These are phyloP conservation scores for Asterophora lycoperdoides DNA, from an alignment of 768 basidiomycete genomes.

Conservation along the genomic window DNA sequence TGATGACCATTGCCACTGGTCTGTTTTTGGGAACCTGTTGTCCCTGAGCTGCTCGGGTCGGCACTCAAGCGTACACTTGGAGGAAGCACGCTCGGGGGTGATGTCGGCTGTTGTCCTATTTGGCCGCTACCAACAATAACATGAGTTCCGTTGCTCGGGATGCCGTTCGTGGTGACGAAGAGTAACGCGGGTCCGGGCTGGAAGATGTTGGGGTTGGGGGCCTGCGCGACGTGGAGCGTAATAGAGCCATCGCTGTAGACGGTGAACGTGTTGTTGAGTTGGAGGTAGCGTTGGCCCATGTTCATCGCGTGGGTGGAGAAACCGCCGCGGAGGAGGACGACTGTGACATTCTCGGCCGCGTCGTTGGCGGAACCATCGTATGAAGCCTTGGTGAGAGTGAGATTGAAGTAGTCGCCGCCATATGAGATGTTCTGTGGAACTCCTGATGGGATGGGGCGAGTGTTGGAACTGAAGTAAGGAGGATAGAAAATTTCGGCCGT, in stretches of 20 bases:
- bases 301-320: slow-evolving; percentile 86
- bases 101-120: slow-evolving; percentile 54
- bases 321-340: slow-evolving; percentile 76
- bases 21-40: too few species aligned
- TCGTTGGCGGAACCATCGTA: slow-evolving; percentile 65
- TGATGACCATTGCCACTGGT: too few species aligned
- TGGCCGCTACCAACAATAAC: slow-evolving; percentile 67
- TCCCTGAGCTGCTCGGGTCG: slow-evolving; percentile 31
- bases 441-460: slow-evolving; percentile 66
- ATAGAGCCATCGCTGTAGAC: slow-evolving; percentile 77
- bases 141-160: slow-evolving; percentile 65
- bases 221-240: slow-evolving; percentile 74
- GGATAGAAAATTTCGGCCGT: slow-evolving; percentile 89
- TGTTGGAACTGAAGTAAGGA: slow-evolving; percentile 68
- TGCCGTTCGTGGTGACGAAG: slow-evolving; percentile 68
- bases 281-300: slow-evolving; percentile 77
- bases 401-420: slow-evolving; percentile 77
- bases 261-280: slow-evolving; percentile 69
- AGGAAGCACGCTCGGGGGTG: slow-evolving; percentile 43
- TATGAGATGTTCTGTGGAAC: slow-evolving; percentile 74
- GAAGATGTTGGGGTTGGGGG: slow-evolving; percentile 80
- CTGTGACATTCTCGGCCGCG: slow-evolving; percentile 69
- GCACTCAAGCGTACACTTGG: slow-evolving; percentile 39
- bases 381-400: slow-evolving; percentile 61
- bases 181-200: slow-evolving; percentile 75